Evolutionary conservation across 306 rosid genomes (phyloP), one percentile per base, ranked within the genome.

Genomic region (Sindora glabra): DNA sequence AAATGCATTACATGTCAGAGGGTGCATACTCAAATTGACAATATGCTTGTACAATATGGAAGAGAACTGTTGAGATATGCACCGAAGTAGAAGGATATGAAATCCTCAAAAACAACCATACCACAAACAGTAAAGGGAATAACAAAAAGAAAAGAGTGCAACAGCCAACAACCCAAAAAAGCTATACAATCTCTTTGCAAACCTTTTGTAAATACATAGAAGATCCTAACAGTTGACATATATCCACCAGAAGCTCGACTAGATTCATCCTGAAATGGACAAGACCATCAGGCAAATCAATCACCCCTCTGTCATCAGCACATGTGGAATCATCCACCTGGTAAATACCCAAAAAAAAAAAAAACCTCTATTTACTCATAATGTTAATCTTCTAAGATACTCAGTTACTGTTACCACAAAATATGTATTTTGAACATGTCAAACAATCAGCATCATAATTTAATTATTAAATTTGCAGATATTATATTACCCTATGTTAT

Each of bases 171-270:
- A n/a, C n/a, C n/a, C n/a, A 26, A 10, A 13, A 26, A 62, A 32
- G 19, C 63, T 41, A 69, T 12, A 18, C 23, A 26, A 73, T 13
- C 40, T 45, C 69, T 26, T 40, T 46, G 40, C 50, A 70, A 63
- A 91, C 97, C 97, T 87, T 87, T 73, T 87, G 92, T 47, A 79
- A 65, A 70, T 83, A 87, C 58, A 70, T 65, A 40, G 89, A 39
- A 65, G 97, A 83, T 70, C 89, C 79, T 76, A 91, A 74, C 55
- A 91, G 76, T 68, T 91, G 96, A 77, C 96, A 85, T 69, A 83
- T 83, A 76, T 91, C 97, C 73, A 91, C 97, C 75, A 91, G 73
- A 69, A 91, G 95, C 56, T 91, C 97, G 69, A 85, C 87, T 41
- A 87, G 83, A 66, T 91, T 86, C 81, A 59, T 71, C 79, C 96